These are phyloP conservation scores for Articulospora tetracladia DNA, from an alignment of 495 filamentous ascomycete species.

Conservation along the genomic window DNA sequence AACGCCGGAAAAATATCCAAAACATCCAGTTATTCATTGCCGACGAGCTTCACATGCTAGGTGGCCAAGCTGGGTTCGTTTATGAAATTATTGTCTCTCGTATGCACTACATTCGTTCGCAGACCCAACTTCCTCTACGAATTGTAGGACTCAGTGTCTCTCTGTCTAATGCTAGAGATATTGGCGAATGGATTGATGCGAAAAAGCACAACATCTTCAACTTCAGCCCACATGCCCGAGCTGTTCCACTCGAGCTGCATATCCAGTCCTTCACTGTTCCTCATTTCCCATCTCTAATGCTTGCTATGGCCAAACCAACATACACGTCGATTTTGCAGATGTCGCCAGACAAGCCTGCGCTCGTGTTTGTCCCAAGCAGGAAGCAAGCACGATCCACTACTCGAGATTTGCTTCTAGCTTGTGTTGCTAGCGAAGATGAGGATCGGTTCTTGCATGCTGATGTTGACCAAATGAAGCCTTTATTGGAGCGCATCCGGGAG, in stretches of 20 bases:
- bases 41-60: conserved; percentile 95
- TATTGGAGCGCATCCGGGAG: conserved; percentile 79
- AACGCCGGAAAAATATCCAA: conserved; percentile 90
- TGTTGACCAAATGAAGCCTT: conserved; percentile 72
- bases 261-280: conserved; percentile 95
- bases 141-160: conserved; percentile 91
- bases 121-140: conserved; percentile 79
- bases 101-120: conserved; percentile 93
- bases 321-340: conserved; percentile 82
- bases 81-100: conserved; percentile 96
- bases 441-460: conserved; percentile 88
- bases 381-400: conserved; percentile 90
- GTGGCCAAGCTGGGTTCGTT: conserved; percentile 80
- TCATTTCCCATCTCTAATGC: conserved; percentile 96
- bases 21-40: conserved; percentile 89
- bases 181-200: conserved; percentile 99
- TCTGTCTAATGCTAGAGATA: conserved; percentile 85
- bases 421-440: conserved; percentile 84
- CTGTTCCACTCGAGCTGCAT: conserved; percentile 86
- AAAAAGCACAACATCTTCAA: conserved; percentile 98
- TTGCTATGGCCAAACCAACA: conserved; percentile 93
- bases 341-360: conserved; percentile 81
- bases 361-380: conserved; percentile 87
- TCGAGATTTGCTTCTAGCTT: conserved; percentile 81
- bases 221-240: conserved; percentile 88